Evolutionary conservation across 768 basidiomycete genomes (phyloP).

Genomic region (Crucibulum laeve): DNA sequence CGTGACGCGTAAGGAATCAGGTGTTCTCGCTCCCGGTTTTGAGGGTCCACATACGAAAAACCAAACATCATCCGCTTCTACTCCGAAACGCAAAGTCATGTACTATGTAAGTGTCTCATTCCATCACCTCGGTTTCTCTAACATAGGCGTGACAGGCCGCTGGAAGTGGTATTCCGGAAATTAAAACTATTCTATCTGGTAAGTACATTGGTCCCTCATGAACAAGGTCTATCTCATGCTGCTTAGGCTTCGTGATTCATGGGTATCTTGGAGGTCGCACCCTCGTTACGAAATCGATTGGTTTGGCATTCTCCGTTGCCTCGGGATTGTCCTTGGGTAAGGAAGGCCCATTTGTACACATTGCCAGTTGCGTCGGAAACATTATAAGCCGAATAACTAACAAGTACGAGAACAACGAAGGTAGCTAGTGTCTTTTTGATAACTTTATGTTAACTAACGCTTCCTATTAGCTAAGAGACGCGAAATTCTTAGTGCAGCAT

Average conservation of each 20-base stretch:
- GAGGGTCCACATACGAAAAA: slow-evolving; percentile 22
- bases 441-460: not conserved
- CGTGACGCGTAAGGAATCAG: slow-evolving; percentile 84
- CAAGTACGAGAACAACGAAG: slow-evolving; percentile 97
- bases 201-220: slow-evolving; percentile 5
- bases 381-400: slow-evolving; percentile 80
- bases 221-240: slow-evolving; percentile 1
- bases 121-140: slow-evolving; percentile 6
- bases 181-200: slow-evolving; percentile 93
- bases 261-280: slow-evolving; percentile 93
- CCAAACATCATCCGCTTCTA: slow-evolving; percentile 4
- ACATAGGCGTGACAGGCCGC: slow-evolving; percentile 54
- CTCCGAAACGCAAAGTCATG: slow-evolving; percentile 60
- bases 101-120: slow-evolving; percentile 62
- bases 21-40: slow-evolving; percentile 51
- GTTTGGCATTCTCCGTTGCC: slow-evolving; percentile 86
- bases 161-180: slow-evolving; percentile 94
- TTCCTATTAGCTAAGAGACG: slow-evolving; percentile 71
- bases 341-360: slow-evolving; percentile 78
- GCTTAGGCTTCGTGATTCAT: slow-evolving; percentile 87
- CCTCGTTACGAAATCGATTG: slow-evolving; percentile 85
- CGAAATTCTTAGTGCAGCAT: slow-evolving; percentile 92
- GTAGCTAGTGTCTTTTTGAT: slow-evolving; percentile 27
- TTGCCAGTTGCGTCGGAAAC: slow-evolving; percentile 89
- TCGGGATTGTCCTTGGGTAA: slow-evolving; percentile 86